Percentiles rank a stretch among this genome's conserved stretches.
Conservation (phyloP, 345 rosid species). For the Eucalyptus grandis region DNA sequence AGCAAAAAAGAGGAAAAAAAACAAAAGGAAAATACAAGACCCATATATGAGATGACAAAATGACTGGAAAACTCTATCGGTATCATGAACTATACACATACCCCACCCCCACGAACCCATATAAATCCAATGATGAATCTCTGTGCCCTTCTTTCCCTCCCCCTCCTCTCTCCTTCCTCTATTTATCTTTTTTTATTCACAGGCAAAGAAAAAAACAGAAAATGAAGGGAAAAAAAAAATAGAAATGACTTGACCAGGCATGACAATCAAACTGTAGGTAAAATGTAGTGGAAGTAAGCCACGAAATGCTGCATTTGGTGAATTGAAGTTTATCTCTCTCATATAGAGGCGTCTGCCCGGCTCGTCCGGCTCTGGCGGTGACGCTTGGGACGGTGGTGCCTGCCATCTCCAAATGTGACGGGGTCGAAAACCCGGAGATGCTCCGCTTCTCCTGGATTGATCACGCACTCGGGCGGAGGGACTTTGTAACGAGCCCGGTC, state of each 20-base stretch:
- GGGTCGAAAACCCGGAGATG: slow-evolving; percentile 64
- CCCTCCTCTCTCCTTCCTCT: neutral
- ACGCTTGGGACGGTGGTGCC: slow-evolving; percentile 34
- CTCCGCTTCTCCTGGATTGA: slow-evolving; percentile 43
- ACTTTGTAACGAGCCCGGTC: slow-evolving; percentile 62
- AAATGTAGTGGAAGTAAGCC: neutral
- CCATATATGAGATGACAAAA: slow-evolving; percentile 12
- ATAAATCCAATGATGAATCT: slow-evolving; percentile 1
- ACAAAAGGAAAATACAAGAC: neutral
- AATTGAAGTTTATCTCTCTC: neutral
- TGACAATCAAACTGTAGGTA: neutral
- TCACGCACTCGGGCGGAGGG: slow-evolving; percentile 58
- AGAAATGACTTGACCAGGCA: neutral
- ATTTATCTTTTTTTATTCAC: slow-evolving; percentile 19
- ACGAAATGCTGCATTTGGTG: neutral
- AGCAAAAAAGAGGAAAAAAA: neutral
- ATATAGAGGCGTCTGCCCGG: neutral
- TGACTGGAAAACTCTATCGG: neutral
- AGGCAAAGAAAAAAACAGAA: neutral
- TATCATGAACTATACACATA: slow-evolving; percentile 30
- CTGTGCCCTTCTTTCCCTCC: neutral
- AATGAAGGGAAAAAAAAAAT: neutral
- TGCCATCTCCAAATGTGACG: slow-evolving; percentile 59
- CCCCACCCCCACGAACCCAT: neutral
- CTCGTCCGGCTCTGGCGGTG: slow-evolving; percentile 24